Base-by-base conservation (phyloP, 2,329 filamentous ascomycete genomes). In the Phialocephala subalpina region DNA sequence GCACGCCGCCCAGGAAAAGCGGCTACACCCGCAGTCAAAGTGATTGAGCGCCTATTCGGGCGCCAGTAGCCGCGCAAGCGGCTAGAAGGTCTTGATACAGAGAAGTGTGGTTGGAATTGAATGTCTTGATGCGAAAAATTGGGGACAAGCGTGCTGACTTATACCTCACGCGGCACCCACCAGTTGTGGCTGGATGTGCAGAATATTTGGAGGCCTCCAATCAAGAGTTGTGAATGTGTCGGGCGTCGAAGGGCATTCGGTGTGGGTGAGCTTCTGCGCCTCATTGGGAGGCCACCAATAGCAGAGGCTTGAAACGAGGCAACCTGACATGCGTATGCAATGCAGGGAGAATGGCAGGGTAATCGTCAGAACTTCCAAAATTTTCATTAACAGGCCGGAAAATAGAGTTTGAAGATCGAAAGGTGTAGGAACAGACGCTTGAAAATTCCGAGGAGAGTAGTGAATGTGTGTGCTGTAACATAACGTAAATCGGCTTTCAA, bases 1-100 rank as follows among this genome's bases (percentile, higher is more conserved):
- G 64, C 64, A 62, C 58, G 63, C 64, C 67, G 58, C 64, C 25
- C 16, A 60, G 42, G 33, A 58, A 62, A 47, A 66, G 67, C 67
- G 67, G 67, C 63, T 47, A 62, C 64, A 66, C 67, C 63, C 61
- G 67, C 63, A 52, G 33, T 52, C 49, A 35, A 40, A 55, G 16
- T 55, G 29, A 36, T 42, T 57, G 58, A 33, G 58, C 60, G 65
- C 64, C 63, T 68, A 35, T 65, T 11, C 25, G 60, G 62, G 66
- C 63, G 60, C 57, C 1, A 25, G 36, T 29, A 61, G 60, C 66
- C 66, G 65, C 65, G 22, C 49, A 22, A 40, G 62, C 65, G 65
- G 62, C 55, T 42, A 52, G 20, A 20, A 18, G n/a, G 18, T 56
- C 52, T 38, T 49, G 42, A 40, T 60, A 53, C 56, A 55, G 29